Percentiles rank a stretch among this genome's conserved stretches.
Evolutionary conservation across 768 basidiomycete species (phyloP).

Genomic region (Lentinula detonsa): DNA sequence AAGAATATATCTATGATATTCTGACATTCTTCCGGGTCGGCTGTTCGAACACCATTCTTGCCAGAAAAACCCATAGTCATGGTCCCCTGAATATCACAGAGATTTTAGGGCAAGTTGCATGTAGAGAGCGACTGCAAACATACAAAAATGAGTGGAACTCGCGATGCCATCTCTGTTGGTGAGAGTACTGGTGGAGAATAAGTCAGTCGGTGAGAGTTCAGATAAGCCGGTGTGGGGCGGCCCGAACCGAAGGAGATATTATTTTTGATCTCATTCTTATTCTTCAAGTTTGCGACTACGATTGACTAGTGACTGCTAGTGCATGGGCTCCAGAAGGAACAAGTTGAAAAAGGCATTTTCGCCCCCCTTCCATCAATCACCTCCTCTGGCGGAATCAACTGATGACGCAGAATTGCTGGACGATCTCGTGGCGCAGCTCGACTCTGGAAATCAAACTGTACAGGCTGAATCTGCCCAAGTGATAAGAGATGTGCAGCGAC

Average conservation of each 20-base stretch:
- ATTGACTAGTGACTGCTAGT: too few relatives aligned
- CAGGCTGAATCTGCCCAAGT: constrained; percentile 44
- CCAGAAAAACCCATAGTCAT: constrained; percentile 25
- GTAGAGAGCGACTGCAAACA: not conserved
- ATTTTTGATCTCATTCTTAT: too few relatives aligned
- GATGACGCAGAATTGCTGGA: constrained; percentile 63
- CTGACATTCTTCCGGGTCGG: constrained; percentile 29
- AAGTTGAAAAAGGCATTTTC: constrained; percentile 45
- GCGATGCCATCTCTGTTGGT: constrained; percentile 15
- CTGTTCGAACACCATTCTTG: constrained; percentile 33
- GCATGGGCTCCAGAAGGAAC: constrained; percentile 43
- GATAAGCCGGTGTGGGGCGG: too few relatives aligned
- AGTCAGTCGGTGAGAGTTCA: not conserved
- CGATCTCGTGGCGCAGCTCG: constrained; percentile 72
- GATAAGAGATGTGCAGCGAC: constrained; percentile 39
- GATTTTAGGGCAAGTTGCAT: not conserved
- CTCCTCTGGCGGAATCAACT: constrained; percentile 18
- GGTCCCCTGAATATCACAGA: not conserved
- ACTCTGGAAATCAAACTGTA: constrained; percentile 48
- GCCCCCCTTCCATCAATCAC: constrained; percentile 20
- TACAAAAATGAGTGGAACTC: constrained; percentile 33
- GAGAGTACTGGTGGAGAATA: not conserved
- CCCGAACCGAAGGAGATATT: not conserved
- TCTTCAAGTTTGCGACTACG: too few relatives aligned
- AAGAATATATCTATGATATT: constrained; percentile 40